Percentiles rank a stretch among this genome's conserved stretches.
Conservation (phyloP, 1,284 basidiomycete genomes). For the Chondrostereum purpureum region DNA sequence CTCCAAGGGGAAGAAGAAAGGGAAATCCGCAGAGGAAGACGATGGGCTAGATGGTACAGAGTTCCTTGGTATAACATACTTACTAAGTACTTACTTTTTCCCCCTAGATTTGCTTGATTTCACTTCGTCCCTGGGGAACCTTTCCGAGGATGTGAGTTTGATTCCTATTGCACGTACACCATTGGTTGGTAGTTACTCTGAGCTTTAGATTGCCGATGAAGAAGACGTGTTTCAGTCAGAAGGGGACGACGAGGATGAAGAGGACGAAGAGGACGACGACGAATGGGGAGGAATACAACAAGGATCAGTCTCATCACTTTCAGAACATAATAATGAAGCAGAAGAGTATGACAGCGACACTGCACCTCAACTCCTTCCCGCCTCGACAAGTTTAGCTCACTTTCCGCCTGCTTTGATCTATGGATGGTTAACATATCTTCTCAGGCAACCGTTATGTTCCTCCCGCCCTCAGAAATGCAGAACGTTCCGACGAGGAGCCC, state of each 20-base stretch:
- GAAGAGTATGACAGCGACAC: slow-evolving; percentile 1
- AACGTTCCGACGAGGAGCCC: slow-evolving; percentile 25
- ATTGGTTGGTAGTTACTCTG: too few relatives aligned
- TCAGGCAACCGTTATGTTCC: slow-evolving; percentile 52
- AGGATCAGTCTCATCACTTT: slow-evolving; percentile 16
- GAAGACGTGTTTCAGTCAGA: background rate
- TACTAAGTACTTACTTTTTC: slow-evolving; percentile 8
- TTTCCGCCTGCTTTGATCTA: slow-evolving; percentile 3
- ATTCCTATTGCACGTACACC: slow-evolving; percentile 12
- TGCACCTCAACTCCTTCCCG: background rate
- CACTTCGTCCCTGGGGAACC: slow-evolving; percentile 38
- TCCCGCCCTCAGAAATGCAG: slow-evolving; percentile 51
- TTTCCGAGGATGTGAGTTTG: slow-evolving; percentile 17
- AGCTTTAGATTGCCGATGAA: too few relatives aligned
- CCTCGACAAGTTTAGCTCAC: slow-evolving; percentile 13
- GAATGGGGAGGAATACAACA: slow-evolving; percentile 19
- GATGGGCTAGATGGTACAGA: slow-evolving; percentile 58
- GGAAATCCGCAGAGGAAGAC: slow-evolving; percentile 40
- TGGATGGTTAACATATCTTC: slow-evolving; percentile 1
- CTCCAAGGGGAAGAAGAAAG: slow-evolving; percentile 33
- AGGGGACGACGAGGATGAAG: slow-evolving; percentile 12
- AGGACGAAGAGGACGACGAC: slow-evolving; percentile 20
- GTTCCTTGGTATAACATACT: slow-evolving; percentile 5
- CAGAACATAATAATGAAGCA: slow-evolving; percentile 13
- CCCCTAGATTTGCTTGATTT: slow-evolving; percentile 48